Percentiles rank a stretch among this genome's conserved stretches.
Conservation (phyloP, 257 asterid species). For the Ligustrum vulgare region DNA sequence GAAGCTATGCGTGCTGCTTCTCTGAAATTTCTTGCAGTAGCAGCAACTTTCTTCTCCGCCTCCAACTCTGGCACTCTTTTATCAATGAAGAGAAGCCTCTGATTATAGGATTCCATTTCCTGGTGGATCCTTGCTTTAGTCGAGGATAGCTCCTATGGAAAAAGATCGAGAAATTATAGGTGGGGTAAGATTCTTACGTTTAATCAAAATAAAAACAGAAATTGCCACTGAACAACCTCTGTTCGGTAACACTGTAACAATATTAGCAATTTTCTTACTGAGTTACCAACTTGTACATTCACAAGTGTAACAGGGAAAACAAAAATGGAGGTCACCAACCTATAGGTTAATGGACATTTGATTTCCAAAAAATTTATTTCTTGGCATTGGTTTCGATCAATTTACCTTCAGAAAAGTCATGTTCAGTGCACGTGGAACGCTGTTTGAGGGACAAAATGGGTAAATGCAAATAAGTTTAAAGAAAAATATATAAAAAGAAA, state of each 20-base stretch:
- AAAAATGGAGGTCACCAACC: too few species aligned
- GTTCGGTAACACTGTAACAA: too few species aligned
- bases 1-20: slow-evolving; percentile 51
- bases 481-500: too few species aligned
- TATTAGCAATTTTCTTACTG: not conserved
- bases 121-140: slow-evolving; percentile 43
- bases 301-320: too few species aligned
- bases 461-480: too few species aligned
- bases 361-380: too few species aligned
- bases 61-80: slow-evolving; percentile 52
- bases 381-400: too few species aligned
- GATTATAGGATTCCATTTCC: slow-evolving; percentile 41
- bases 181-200: not conserved
- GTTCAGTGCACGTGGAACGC: too few species aligned
- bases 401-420: too few species aligned
- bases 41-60: slow-evolving; percentile 53
- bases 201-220: not conserved
- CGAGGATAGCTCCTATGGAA: slow-evolving; percentile 41
- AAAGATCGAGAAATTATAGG: not conserved
- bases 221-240: not conserved
- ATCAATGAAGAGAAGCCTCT: slow-evolving; percentile 45
- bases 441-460: too few species aligned
- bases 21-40: slow-evolving; percentile 48
- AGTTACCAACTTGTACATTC: too few species aligned
- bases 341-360: too few species aligned